phyloP scores from a whole-genome alignment of 164 flowering plant species.

The Macadamia tetraphylla region DNA sequence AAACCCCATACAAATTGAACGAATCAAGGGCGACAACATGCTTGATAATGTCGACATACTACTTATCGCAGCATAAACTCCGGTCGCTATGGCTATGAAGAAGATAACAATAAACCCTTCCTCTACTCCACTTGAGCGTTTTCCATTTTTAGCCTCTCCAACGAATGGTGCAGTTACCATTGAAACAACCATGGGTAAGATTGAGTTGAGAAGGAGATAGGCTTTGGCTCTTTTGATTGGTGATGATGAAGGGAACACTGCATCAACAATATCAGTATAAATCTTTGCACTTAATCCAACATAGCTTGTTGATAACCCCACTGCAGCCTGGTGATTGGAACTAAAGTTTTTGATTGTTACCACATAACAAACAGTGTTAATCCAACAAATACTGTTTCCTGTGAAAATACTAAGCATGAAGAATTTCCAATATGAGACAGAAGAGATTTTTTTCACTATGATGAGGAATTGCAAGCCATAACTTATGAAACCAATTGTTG shows the following conservation, averaged over 20 bases:
- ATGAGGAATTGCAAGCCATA: slow-evolving; percentile 76
- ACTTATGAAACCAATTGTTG: slow-evolving; percentile 54
- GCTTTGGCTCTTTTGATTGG: slow-evolving; percentile 28
- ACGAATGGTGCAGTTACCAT: slow-evolving; percentile 36
- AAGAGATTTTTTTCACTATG: slow-evolving; percentile 25
- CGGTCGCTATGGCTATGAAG: slow-evolving; percentile 47
- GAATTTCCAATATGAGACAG: slow-evolving; percentile 34
- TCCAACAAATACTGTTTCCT: slow-evolving; percentile 75
- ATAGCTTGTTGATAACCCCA: slow-evolving; percentile 74
- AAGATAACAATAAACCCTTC: slow-evolving; percentile 44
- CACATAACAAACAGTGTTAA: slow-evolving; percentile 57
- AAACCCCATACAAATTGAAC: slow-evolving; percentile 21
- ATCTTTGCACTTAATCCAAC: slow-evolving; percentile 70
- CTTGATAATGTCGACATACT: slow-evolving; percentile 24
- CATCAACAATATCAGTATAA: slow-evolving; percentile 42
- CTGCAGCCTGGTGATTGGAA: slow-evolving; percentile 39
- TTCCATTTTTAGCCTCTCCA: slow-evolving; percentile 8
- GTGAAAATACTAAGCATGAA: slow-evolving; percentile 45
- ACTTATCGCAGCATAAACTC: slow-evolving; percentile 43
- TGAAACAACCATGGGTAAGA: slow-evolving; percentile 44
- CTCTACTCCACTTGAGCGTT: background rate
- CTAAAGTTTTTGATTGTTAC: slow-evolving; percentile 42
- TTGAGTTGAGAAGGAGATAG: slow-evolving; percentile 60
- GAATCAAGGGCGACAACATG: slow-evolving; percentile 11
- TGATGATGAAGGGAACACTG: background rate